These are phyloP conservation scores for Aspergillus haitiensis DNA, from an alignment of 495 filamentous ascomycete genomes.

Conservation along the genomic window DNA sequence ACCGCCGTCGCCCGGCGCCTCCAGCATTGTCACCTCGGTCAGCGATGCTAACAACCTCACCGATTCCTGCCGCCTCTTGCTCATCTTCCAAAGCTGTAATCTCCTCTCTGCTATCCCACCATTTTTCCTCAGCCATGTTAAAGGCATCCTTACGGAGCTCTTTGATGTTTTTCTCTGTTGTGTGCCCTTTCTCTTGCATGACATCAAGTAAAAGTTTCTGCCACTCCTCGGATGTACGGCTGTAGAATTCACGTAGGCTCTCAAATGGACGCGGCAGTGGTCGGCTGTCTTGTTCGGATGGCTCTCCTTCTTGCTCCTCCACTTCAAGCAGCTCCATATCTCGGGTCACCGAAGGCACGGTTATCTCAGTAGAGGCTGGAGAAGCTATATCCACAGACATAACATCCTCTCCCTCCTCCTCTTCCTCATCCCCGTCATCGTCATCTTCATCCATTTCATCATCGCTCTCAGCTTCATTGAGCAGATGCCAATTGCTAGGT, in stretches of 20 bases:
- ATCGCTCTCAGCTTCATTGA: slow-evolving; percentile 66
- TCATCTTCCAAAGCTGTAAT: slow-evolving; percentile 91
- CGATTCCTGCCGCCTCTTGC: slow-evolving; percentile 92
- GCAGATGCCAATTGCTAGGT: slow-evolving; percentile 81
- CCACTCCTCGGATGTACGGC: slow-evolving; percentile 84
- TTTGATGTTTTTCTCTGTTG: slow-evolving; percentile 67
- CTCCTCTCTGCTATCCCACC: slow-evolving; percentile 98
- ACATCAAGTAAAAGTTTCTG: slow-evolving; percentile 77
- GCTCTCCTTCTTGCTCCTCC: slow-evolving; percentile 55
- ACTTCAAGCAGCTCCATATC: slow-evolving; percentile 64
- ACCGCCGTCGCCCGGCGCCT: slow-evolving; percentile 59
- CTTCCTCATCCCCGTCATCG: slow-evolving; percentile 65
- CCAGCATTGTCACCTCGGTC: slow-evolving; percentile 62
- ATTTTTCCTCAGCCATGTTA: slow-evolving; percentile 86
- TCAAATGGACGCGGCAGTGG: slow-evolving; percentile 81
- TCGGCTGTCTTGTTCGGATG: slow-evolving; percentile 44
- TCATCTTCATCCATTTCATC: slow-evolving; percentile 70
- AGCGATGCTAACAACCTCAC: slow-evolving; percentile 85
- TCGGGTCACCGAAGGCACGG: slow-evolving; percentile 46
- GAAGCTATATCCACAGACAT: slow-evolving; percentile 44
- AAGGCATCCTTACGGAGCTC: slow-evolving; percentile 90
- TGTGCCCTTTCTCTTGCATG: slow-evolving; percentile 57
- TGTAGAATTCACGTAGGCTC: slow-evolving; percentile 86
- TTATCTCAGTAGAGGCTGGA: slow-evolving; percentile 37
- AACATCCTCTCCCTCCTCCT: slow-evolving; percentile 45